These are phyloP conservation scores for Mrakia frigida DNA, from an alignment of 768 basidiomycete genomes.

Conservation along the genomic window DNA sequence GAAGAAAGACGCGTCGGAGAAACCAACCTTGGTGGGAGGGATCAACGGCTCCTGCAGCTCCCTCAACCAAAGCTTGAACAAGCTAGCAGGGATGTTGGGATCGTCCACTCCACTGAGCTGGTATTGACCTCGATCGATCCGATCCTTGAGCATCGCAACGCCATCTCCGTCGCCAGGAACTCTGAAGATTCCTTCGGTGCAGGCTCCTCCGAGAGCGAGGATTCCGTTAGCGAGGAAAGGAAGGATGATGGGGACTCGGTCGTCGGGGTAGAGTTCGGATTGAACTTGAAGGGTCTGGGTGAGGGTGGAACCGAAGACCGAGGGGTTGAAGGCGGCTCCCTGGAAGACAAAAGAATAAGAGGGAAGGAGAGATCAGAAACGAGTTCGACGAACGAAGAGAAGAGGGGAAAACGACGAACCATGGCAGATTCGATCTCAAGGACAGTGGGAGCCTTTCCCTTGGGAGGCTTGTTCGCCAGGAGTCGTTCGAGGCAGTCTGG, in stretches of 20 bases:
- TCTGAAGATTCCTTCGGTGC: constrained; percentile 85
- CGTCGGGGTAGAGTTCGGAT: constrained; percentile 74
- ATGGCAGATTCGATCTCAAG: constrained; percentile 90
- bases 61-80: constrained; percentile 88
- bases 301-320: constrained; percentile 85
- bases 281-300: constrained; percentile 78
- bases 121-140: constrained; percentile 67
- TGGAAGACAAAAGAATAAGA: constrained; percentile 38
- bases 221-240: constrained; percentile 91
- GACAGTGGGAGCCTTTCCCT: constrained; percentile 68
- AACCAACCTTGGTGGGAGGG: constrained; percentile 56
- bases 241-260: constrained; percentile 84
- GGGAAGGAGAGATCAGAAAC: constrained; percentile 29
- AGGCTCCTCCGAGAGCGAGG: constrained; percentile 76
- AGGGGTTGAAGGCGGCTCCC: constrained; percentile 92
- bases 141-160: constrained; percentile 78
- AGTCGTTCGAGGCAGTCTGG: constrained; percentile 22
- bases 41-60: constrained; percentile 89
- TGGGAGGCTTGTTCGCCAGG: constrained; percentile 18
- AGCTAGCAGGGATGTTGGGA: constrained; percentile 79
- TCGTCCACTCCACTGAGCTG: constrained; percentile 62
- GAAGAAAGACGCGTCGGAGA: neutral
- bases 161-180: constrained; percentile 85
- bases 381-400: neutral
- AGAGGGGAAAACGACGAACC: constrained; percentile 47